phyloP scores from a whole-genome alignment of 495 filamentous ascomycete genomes.

The Xylaria longipes region DNA sequence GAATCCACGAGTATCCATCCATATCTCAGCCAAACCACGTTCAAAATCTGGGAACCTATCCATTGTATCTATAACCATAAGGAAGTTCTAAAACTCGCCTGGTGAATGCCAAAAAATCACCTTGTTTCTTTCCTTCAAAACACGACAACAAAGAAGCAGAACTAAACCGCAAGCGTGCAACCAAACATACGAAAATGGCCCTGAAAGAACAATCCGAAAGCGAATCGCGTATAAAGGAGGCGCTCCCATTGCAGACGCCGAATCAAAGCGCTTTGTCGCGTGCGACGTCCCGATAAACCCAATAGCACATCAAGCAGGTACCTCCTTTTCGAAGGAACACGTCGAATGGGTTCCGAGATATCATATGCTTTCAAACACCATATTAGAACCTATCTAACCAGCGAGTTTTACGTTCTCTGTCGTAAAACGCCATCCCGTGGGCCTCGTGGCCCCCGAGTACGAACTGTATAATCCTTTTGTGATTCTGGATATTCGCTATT shows the following conservation, averaged over 20 bases:
- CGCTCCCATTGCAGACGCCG: conserved; percentile 16
- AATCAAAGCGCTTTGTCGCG: conserved; percentile 11
- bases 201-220: conserved; percentile 20
- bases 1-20: not conserved
- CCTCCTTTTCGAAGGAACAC: not conserved
- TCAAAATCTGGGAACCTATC: not conserved
- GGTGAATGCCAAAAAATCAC: not conserved
- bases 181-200: conserved; percentile 12
- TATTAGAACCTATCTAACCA: not conserved
- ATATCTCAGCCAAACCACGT: not conserved
- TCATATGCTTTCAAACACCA: not conserved
- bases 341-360: conserved; percentile 1
- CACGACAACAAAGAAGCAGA: not conserved
- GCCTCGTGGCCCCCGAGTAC: not conserved
- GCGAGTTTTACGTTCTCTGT: not conserved
- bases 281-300: not conserved
- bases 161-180: not conserved
- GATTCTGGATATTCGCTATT: not conserved
- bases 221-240: conserved; percentile 30
- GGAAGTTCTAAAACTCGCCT: not conserved
- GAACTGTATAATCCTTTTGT: not conserved
- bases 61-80: not conserved
- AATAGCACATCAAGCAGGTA: not conserved
- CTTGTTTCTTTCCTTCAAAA: not conserved
- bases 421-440: not conserved